Conservation (phyloP, 345 rosid species). For the Rhizophora mangle region DNA sequence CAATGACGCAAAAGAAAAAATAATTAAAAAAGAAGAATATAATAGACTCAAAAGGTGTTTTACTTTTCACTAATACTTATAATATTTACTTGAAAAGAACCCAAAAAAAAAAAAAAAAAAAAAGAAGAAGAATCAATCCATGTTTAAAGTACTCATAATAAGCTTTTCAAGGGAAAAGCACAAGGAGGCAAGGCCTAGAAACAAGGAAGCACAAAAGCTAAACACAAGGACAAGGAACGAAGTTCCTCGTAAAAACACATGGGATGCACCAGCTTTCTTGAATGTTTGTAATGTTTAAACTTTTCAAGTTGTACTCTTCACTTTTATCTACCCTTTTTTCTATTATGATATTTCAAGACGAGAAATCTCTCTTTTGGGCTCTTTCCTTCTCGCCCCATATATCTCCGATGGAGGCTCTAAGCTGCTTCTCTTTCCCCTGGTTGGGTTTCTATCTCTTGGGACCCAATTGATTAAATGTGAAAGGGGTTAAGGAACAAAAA, state of each 20-base stretch:
- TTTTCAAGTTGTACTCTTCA: background rate
- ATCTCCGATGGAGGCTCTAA: conserved; percentile 3
- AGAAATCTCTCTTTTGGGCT: conserved; percentile 31
- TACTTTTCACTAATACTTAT: conserved; percentile 16
- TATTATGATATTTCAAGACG: background rate
- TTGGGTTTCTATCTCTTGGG: conserved; percentile 30
- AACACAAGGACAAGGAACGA: conserved; percentile 15
- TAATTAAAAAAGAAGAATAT: background rate
- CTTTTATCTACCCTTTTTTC: background rate
- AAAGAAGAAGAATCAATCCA: too few relatives aligned
- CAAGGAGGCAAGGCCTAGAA: conserved; percentile 23
- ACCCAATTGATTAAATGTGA: conserved; percentile 31
- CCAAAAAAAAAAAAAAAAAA: background rate
- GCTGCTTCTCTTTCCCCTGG: conserved; percentile 19
- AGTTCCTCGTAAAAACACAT: conserved; percentile 5
- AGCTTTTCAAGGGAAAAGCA: conserved; percentile 30
- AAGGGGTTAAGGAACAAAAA: conserved; percentile 35
- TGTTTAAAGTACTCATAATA: background rate
- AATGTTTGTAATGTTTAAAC: background rate
- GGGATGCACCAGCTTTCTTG: conserved; percentile 12
- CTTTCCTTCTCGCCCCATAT: conserved; percentile 9
- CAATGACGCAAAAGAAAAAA: background rate
- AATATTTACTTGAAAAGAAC: background rate
- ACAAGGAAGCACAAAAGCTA: conserved; percentile 25
- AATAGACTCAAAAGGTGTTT: conserved; percentile 8